Conservation (phyloP, 345 rosid genomes). For the Eucalyptus fibrosa region DNA sequence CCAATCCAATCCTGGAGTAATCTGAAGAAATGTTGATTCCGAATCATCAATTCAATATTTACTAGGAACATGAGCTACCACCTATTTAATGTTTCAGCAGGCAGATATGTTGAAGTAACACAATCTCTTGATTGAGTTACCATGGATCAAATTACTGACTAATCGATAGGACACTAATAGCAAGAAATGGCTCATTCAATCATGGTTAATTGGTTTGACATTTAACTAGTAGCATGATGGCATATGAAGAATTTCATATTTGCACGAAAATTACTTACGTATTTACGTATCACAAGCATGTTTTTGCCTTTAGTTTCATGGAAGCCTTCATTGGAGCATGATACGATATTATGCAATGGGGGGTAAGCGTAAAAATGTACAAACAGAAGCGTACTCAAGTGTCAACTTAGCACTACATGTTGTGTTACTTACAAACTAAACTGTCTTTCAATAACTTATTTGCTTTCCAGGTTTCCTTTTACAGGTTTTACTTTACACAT, state of each 20-base stretch:
- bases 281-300: too few relatives aligned
- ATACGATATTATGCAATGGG: too few relatives aligned
- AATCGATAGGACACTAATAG: neutral
- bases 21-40: neutral
- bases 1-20: neutral
- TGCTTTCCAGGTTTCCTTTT: too few relatives aligned
- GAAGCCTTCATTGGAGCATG: too few relatives aligned
- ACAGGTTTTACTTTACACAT: neutral
- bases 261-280: too few relatives aligned
- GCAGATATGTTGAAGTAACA: neutral
- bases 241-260: neutral
- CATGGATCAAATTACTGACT: fast-evolving
- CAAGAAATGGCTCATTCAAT: neutral
- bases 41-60: neutral
- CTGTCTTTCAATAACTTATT: neutral
- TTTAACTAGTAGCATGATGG: neutral
- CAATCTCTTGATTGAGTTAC: neutral
- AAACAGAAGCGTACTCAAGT: neutral
- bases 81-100: neutral
- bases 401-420: neutral
- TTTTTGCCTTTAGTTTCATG: too few relatives aligned
- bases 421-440: neutral
- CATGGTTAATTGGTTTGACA: neutral
- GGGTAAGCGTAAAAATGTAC: neutral
- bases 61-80: neutral